Conservation (phyloP, 2,329 filamentous ascomycete genomes). For the Ampelomyces quisqualis region DNA sequence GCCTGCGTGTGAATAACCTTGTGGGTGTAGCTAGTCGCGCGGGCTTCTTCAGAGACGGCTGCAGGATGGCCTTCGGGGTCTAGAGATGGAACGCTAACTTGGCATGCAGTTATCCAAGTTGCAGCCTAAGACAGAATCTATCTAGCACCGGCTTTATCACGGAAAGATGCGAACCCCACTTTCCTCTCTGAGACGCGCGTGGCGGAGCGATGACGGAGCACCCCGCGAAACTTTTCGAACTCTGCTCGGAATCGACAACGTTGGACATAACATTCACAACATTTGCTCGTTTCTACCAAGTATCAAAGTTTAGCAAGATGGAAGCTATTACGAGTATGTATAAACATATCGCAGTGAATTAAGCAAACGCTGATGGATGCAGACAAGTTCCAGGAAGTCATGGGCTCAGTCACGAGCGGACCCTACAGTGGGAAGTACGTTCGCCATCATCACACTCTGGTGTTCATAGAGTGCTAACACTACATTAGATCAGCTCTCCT, state of each 20-base stretch:
- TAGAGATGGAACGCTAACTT: slow-evolving; percentile 22
- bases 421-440: slow-evolving; percentile 40
- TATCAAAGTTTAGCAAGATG: slow-evolving; percentile 34
- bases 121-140: neutral
- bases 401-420: slow-evolving; percentile 29
- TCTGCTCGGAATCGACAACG: slow-evolving; percentile 36
- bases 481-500: slow-evolving; percentile 38
- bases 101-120: slow-evolving; percentile 10
- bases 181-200: slow-evolving; percentile 18
- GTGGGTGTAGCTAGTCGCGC: too few relatives aligned
- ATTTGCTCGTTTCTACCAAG: slow-evolving; percentile 13
- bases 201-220: slow-evolving; percentile 41
- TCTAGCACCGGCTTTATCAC: slow-evolving; percentile 8
- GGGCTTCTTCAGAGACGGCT: too few relatives aligned
- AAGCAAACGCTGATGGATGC: slow-evolving; percentile 16
- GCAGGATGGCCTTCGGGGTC: neutral
- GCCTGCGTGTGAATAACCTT: too few relatives aligned
- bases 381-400: slow-evolving; percentile 38
- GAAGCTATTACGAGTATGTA: slow-evolving; percentile 40
- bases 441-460: neutral
- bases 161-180: slow-evolving; percentile 14
- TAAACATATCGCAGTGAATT: neutral
- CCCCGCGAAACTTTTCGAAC: slow-evolving; percentile 26
- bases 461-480: slow-evolving; percentile 16
- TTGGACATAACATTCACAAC: slow-evolving; percentile 26